Evolutionary conservation across 2,329 filamentous ascomycete species (phyloP), one percentile per base, ranked within the genome.

Genomic region (Botryotinia globosa): DNA sequence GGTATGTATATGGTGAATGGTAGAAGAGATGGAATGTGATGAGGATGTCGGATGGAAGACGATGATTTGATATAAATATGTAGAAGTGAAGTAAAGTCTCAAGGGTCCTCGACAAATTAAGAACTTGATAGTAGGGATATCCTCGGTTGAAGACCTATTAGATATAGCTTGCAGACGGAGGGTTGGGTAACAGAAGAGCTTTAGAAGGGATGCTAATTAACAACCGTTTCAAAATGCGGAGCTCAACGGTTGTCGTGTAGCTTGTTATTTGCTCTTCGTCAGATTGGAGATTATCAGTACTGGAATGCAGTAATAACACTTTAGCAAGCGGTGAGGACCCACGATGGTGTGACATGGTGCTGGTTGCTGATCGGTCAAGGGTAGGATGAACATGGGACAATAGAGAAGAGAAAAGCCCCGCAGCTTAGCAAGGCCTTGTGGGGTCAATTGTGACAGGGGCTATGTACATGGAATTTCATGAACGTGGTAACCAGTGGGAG

Each of bases 41-140:
- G 51, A 58, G 9, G 22, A 44, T 45, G 22, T 39, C 39, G 16
- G 66, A 25, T 10, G 54, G 39, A 56, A 37, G 65, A 69, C 14
- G 45, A 72, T 37, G 65, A 72, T 37, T n/a, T 69, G 56, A 69
- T 72, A 72, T 67, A 67, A 72, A 72, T 71, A 56, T 65, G 34
- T 66, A 51, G 51, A n/a, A 51, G 37, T 34, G 20, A 34, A 32
- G 69, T 12, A 32, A 18, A 45, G 44, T 44, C 37, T 56, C 48
- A 54, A 56, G 45, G 48, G 45, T 32, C 22, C 56, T 64, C 16
- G 37, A 39, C 32, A 56, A 56, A 39, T 56, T 65, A 54, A 66
- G 59, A 42, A n/a, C 45, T 32, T 37, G 34, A 44, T 67, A 45
- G 37, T 39, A 48, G 69, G 69, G 58, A 34, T 65, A 54, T 29